A percentile compares a stretch with the other conserved stretches of the same genome.
phyloP scores from a whole-genome alignment of 306 rosid species.

The Crotalaria pallida region DNA sequence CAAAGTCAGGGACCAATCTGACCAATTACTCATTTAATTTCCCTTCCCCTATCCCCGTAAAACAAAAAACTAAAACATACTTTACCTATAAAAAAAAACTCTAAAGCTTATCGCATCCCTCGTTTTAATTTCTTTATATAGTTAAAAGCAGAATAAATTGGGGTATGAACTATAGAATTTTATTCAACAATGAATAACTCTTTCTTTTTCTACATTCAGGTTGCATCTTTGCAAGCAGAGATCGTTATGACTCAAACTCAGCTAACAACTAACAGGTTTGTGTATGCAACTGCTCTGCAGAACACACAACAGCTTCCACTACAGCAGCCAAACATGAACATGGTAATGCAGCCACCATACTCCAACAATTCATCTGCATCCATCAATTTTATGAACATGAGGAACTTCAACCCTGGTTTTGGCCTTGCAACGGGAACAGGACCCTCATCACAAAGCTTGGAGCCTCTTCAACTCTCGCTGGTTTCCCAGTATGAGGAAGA shows the following conservation, averaged over 20 bases:
- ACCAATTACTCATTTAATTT: no score
- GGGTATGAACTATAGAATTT: not conserved
- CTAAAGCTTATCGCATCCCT: not conserved
- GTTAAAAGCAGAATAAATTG: not conserved
- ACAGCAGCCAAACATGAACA: conserved; percentile 22
- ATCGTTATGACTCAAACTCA: conserved; percentile 49
- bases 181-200: not conserved
- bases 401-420: no score
- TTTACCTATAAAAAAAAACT: no score
- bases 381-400: no score
- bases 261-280: conserved; percentile 45
- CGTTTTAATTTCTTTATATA: not conserved
- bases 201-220: conserved; percentile 27
- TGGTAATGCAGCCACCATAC: conserved; percentile 39
- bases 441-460: conserved; percentile 36
- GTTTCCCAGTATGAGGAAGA: conserved; percentile 43
- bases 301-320: conserved; percentile 38
- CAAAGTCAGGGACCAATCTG: no score
- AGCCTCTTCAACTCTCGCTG: conserved; percentile 33
- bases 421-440: no score
- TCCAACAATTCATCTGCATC: no score
- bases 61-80: no score
- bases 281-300: conserved; percentile 41
- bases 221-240: conserved; percentile 54
- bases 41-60: no score